These are phyloP conservation scores for Miamiensis avidus DNA, from an alignment of 169 alveolate genomes.

Conservation along the genomic window DNA sequence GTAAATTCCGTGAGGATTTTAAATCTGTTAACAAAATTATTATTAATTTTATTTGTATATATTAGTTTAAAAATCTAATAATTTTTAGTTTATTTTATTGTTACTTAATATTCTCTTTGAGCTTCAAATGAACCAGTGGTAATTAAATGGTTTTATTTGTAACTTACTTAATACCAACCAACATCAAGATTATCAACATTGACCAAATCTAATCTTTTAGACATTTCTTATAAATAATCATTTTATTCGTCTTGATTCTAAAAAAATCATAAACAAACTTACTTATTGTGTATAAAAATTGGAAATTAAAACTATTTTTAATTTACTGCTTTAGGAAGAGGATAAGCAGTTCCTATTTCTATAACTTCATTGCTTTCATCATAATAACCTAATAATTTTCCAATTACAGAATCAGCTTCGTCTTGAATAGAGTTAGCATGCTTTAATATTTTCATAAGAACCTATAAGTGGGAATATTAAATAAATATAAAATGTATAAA, in stretches of 20 bases:
- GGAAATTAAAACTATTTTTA: neutral
- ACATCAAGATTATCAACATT: conserved; percentile 18
- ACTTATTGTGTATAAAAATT: neutral
- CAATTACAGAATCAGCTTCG: conserved; percentile 1
- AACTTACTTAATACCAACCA: conserved; percentile 22
- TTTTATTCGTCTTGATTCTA: neutral
- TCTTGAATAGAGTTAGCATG: conserved; percentile 21
- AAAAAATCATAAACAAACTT: neutral
- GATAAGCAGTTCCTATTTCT: conserved; percentile 10
- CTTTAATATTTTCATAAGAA: conserved; percentile 16
- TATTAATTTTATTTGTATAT: neutral
- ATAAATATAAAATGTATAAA: too few relatives aligned
- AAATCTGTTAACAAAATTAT: neutral
- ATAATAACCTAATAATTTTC: conserved; percentile 23
- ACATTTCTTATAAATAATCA: conserved; percentile 18
- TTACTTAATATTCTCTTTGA: conserved; percentile 7
- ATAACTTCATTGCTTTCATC: neutral
- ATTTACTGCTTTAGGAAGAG: conserved; percentile 17
- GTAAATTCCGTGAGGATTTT: conserved; percentile 9
- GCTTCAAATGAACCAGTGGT: conserved; percentile 11
- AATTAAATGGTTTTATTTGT: conserved; percentile 5
- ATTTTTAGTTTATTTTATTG: neutral
- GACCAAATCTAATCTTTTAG: conserved; percentile 4
- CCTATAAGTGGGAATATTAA: conserved; percentile 7
- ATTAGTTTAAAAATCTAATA: neutral